A percentile compares a stretch with the other conserved stretches of the same genome.
These are phyloP conservation scores for Aspergillus sojae DNA, from an alignment of 2,329 filamentous ascomycete species.

Conservation along the genomic window DNA sequence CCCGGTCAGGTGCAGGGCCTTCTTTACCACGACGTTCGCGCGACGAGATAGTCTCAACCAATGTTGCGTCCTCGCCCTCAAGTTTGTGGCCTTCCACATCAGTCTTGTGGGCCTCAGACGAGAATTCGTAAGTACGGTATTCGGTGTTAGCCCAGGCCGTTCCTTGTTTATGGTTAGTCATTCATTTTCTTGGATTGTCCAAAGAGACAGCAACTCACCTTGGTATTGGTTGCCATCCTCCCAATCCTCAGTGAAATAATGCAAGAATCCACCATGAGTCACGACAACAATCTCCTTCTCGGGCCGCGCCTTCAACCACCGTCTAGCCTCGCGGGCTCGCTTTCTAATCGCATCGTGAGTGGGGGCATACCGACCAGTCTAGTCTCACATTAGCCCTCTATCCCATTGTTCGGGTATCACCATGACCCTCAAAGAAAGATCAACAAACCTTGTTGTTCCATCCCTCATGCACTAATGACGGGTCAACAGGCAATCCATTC, in stretches of 20 bases:
- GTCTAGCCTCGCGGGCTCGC: conserved; percentile 63
- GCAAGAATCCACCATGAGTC: conserved; percentile 80
- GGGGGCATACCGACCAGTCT: conserved; percentile 50
- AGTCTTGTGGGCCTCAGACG: conserved; percentile 54
- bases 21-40: conserved; percentile 44
- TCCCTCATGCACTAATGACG: conserved; percentile 60
- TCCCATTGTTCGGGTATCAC: background rate
- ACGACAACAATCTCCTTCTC: conserved; percentile 75
- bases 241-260: conserved; percentile 85
- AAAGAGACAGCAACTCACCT: conserved; percentile 35
- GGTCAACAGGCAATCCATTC: conserved; percentile 61
- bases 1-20: conserved; percentile 35
- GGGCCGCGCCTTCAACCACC: conserved; percentile 55
- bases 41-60: conserved; percentile 47
- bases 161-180: conserved; percentile 45
- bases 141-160: conserved; percentile 78
- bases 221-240: conserved; percentile 56
- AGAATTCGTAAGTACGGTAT: conserved; percentile 69
- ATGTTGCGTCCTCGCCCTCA: conserved; percentile 43
- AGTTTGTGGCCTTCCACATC: conserved; percentile 40
- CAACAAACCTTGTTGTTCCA: conserved; percentile 70
- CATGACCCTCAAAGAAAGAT: background rate
- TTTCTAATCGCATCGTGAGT: conserved; percentile 57
- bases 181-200: background rate
- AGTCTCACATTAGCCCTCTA: background rate